phyloP scores from a whole-genome alignment of 148 eudicot genomes.

The Dysphania ambrosioides region DNA sequence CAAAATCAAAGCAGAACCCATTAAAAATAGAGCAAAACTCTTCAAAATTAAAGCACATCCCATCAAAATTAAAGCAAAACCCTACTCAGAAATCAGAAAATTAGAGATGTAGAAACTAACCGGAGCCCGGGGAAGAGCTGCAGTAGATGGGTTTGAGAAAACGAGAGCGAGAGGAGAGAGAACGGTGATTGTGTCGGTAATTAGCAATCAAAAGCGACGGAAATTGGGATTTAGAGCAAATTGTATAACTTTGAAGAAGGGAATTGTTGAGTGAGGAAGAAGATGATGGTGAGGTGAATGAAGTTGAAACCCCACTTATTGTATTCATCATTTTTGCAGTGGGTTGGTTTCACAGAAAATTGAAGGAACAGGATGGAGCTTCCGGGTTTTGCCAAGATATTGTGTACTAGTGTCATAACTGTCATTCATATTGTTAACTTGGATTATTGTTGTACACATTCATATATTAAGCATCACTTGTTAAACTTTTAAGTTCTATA shows the following conservation, averaged over 20 bases:
- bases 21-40: not conserved
- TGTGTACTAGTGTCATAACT: too few relatives aligned
- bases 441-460: too few relatives aligned
- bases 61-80: not conserved
- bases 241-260: not conserved
- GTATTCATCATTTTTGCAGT: constrained; percentile 16
- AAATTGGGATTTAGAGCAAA: constrained; percentile 13
- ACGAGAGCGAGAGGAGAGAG: constrained; percentile 21
- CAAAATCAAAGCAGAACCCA: not conserved
- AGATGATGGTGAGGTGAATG: constrained; percentile 5
- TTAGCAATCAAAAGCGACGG: constrained; percentile 4
- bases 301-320: constrained; percentile 10
- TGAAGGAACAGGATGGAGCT: too few relatives aligned
- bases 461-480: too few relatives aligned
- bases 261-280: not conserved
- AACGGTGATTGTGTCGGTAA: constrained; percentile 13
- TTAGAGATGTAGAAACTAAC: constrained; percentile 11
- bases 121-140: constrained; percentile 28
- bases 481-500: too few relatives aligned
- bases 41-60: not conserved
- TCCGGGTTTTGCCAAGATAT: too few relatives aligned
- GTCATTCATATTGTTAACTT: too few relatives aligned
- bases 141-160: constrained; percentile 13
- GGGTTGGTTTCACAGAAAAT: too few relatives aligned
- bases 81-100: not conserved